These are phyloP conservation scores for Penstemon eatonii DNA, from an alignment of 257 asterid genomes.

Conservation along the genomic window DNA sequence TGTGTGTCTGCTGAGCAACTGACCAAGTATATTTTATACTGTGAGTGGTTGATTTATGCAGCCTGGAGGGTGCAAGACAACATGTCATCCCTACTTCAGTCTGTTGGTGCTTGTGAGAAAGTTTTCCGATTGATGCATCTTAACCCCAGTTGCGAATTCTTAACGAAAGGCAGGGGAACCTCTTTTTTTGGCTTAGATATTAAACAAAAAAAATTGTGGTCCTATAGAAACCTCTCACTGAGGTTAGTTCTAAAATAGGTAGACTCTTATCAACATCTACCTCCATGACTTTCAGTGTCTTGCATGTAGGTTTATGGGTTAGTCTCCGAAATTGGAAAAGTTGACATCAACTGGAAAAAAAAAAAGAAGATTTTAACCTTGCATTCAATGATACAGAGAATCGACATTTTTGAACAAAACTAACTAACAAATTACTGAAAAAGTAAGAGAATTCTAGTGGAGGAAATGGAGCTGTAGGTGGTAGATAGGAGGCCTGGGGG, in stretches of 20 bases:
- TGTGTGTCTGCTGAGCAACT: conserved; percentile 53
- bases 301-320: neutral
- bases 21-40: conserved; percentile 53
- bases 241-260: neutral
- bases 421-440: neutral
- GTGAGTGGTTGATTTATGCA: conserved; percentile 65
- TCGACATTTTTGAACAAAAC: neutral
- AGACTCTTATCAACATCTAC: neutral
- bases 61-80: conserved; percentile 64
- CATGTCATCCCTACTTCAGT: conserved; percentile 51
- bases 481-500: neutral
- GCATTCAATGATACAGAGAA: neutral
- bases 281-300: neutral
- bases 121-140: conserved; percentile 54
- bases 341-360: neutral
- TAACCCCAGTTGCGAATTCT: conserved; percentile 42
- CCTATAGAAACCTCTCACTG: neutral
- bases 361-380: neutral
- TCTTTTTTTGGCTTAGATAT: conserved; percentile 4
- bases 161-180: conserved; percentile 34
- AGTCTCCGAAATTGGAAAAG: neutral
- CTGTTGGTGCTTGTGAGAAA: conserved; percentile 56
- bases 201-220: neutral
- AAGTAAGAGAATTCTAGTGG: neutral
- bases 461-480: neutral